phyloP scores from a whole-genome alignment of 345 rosid species.

The Aquilaria malaccensis region DNA sequence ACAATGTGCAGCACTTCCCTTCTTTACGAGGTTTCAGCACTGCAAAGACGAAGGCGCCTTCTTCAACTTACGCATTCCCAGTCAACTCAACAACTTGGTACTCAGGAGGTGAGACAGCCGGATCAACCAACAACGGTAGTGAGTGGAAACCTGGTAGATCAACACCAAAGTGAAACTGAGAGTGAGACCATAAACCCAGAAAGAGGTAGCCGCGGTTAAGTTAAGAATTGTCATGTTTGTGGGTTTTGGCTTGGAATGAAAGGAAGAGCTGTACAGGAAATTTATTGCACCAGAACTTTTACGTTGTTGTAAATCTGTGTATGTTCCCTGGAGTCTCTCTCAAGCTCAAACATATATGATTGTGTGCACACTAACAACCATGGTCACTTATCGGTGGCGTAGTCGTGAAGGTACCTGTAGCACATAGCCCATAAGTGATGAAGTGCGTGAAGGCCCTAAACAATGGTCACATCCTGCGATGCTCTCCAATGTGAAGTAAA shows the following conservation, averaged over 20 bases:
- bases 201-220: slow-evolving; percentile 4
- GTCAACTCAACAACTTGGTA: slow-evolving; percentile 17
- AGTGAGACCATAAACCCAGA: slow-evolving; percentile 12
- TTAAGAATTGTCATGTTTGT: no score
- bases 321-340: no score
- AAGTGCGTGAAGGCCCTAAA: no score
- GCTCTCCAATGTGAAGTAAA: no score
- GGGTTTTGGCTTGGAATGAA: background rate
- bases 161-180: slow-evolving; percentile 13
- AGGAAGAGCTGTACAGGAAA: background rate
- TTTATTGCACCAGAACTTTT: no score
- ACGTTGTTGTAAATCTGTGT: no score
- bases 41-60: slow-evolving; percentile 25
- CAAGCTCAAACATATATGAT: no score
- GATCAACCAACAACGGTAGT: slow-evolving; percentile 17
- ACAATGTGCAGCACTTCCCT: slow-evolving; percentile 53
- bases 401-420: no score
- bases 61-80: slow-evolving; percentile 2
- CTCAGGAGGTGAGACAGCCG: slow-evolving; percentile 16
- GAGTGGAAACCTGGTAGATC: slow-evolving; percentile 10
- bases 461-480: no score
- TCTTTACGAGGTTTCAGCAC: slow-evolving; percentile 33
- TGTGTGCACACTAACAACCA: no score
- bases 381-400: no score
- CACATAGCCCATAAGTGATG: no score